Base-by-base conservation (phyloP, 371 early-diverging fungal species). In the Lichtheimia hyalospora region DNA sequence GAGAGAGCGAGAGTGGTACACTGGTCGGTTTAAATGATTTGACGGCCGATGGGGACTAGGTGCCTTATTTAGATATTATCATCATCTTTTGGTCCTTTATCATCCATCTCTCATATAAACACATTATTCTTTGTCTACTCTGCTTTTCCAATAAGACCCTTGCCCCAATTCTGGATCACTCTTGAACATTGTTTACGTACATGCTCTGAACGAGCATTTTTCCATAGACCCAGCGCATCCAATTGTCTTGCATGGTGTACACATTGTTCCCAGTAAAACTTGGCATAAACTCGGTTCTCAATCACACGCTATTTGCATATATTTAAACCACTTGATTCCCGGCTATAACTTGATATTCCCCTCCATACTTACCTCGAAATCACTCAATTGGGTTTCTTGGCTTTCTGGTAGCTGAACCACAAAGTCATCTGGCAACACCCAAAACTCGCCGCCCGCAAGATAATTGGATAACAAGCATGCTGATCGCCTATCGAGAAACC, bases 211-310 rank as follows among this genome's bases (percentile, higher is more conserved):
- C 68, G 67, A 4, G 53, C 15, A 4, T 60, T 64, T 10, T 72
- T 64, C 81, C 81, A 81, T 16, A 77, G 55, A 0, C 70, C 71
- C 18, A 77, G 60, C 3, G 81, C 64, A 52, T 75, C 76, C 41
- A 81, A 56, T 53, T 81, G 74, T 57, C 81, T 63, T 42, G 74
- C 76, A 51, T 72, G 72, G 58, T 75, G 74, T 1, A 81, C 76
- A 49, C 81, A 81, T 53, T 75, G 69, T 52, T 81, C 81, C 73
- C 76, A 74, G 50, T 69, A 68, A 51, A 75, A 81, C 50, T 81
- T 77, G 24, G 74, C 70, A 58, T 75, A 74, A 27, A 81, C 51
- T 44, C 75, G 72, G 40, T 74, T 77, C 42, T 77, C 78, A 41
- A 81, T 73, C 20, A 77, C 73, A 34, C 66, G 63, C 81, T 81